Percentiles rank a stretch among this genome's conserved stretches.
These are phyloP conservation scores for Ogataea degrootiae DNA, from an alignment of 805 yeast species.

Conservation along the genomic window DNA sequence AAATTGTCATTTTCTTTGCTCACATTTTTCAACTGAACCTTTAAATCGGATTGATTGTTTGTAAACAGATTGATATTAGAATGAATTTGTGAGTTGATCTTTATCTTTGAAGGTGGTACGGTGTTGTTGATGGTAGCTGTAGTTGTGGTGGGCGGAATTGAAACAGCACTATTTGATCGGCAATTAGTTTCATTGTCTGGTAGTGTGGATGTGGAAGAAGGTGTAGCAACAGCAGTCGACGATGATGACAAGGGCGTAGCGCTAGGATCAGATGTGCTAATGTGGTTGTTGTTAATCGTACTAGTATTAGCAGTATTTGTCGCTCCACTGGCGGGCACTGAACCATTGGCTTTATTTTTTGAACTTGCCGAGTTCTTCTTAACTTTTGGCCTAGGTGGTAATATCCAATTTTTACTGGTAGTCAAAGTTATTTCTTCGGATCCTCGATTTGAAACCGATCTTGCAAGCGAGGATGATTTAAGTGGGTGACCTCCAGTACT, in stretches of 20 bases:
- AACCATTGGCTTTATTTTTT: not conserved
- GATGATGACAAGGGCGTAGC: no score
- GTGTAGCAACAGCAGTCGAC: no score
- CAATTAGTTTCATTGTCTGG: not conserved
- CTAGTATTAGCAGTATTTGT: not conserved
- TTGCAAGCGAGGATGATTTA: slow-evolving; percentile 4
- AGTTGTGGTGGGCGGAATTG: not conserved
- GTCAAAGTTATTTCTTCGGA: slow-evolving; percentile 31
- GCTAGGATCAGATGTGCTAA: no score
- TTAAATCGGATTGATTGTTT: slow-evolving; percentile 28
- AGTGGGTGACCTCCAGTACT: not conserved
- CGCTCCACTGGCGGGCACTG: not conserved
- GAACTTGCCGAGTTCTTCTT: slow-evolving; percentile 15
- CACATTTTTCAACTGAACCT: slow-evolving; percentile 36
- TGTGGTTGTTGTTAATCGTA: no score
- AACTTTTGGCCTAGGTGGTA: slow-evolving; percentile 50
- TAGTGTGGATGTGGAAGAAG: no score
- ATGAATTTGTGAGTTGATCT: slow-evolving; percentile 32
- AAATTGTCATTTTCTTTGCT: slow-evolving; percentile 40
- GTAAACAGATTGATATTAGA: slow-evolving; percentile 31
- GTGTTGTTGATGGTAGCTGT: not conserved
- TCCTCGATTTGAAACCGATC: slow-evolving; percentile 19
- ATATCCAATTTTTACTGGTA: slow-evolving; percentile 41
- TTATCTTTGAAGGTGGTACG: slow-evolving; percentile 9
- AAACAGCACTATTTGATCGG: not conserved